Conservation (phyloP, 306 rosid species). For the Delonix regia region DNA sequence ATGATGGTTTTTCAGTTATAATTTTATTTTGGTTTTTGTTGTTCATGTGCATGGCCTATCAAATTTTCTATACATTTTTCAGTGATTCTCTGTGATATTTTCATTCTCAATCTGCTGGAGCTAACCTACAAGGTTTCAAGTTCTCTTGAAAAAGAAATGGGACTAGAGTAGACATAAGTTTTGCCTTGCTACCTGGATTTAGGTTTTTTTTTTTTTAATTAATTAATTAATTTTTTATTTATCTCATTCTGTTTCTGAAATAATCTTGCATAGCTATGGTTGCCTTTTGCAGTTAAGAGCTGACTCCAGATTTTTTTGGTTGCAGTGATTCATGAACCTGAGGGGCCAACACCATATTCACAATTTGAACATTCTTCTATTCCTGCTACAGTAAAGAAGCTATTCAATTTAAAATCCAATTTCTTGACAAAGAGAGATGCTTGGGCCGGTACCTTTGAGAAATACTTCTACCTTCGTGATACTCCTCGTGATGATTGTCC, state of each 20-base stretch:
- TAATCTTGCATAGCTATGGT: not conserved
- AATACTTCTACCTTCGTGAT: slow-evolving; percentile 65
- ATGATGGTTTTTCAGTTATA: not conserved
- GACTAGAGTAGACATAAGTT: slow-evolving; percentile 13
- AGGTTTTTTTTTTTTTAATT: no score
- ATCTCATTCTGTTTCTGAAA: no score
- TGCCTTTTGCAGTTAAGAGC: slow-evolving; percentile 3
- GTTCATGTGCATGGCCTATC: not conserved
- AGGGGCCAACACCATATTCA: slow-evolving; percentile 79
- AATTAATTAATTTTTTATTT: no score
- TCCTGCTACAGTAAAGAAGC: slow-evolving; percentile 91
- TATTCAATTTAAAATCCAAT: slow-evolving; percentile 90
- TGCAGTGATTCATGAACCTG: slow-evolving; percentile 84
- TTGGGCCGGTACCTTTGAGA: slow-evolving; percentile 95
- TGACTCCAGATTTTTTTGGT: slow-evolving; percentile 20
- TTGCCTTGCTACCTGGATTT: not conserved
- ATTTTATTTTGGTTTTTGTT: not conserved
- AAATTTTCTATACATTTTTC: not conserved
- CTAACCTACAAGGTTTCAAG: not conserved
- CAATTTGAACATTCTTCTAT: slow-evolving; percentile 90
- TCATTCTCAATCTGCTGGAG: not conserved
- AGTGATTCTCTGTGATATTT: not conserved
- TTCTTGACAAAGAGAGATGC: slow-evolving; percentile 97
- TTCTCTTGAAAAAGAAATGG: not conserved
- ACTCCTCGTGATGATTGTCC: slow-evolving; percentile 92